Base-by-base conservation (phyloP, 2,329 filamentous ascomycete species). In the Aspergillus proliferans region DNA sequence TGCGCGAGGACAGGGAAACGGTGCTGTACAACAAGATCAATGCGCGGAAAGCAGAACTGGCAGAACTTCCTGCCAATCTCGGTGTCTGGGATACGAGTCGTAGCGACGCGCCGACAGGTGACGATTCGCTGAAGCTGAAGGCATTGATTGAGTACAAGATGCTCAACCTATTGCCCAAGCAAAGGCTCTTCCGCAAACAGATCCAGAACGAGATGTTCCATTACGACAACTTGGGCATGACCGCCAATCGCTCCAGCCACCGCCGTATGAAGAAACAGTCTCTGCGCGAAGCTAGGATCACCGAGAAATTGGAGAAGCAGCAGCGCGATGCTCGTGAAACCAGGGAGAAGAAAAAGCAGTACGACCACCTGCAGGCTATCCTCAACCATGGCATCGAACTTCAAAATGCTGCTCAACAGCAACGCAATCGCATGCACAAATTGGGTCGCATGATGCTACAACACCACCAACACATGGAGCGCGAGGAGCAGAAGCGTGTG, bases 281-380 rank as follows among this genome's bases (percentile, higher is more conserved):
- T 45, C 80, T 97, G 45, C 86, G 92, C 33, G 93, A 98, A 72
- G 93, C 93, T 49, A 86, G 92, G 49, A 94, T 98, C 57, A 98
- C 93, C 0, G 93, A 98, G 80, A 98, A 96, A 72, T 83, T 98
- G 2, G 93, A 98, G 81, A 97, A 97, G 75, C 91, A 98, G 69
- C 93, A 98, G 68, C 88, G 93, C 49, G 92, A 97, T 69, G 92
- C 91, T 39, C 87, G 93, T 50, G 92, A 97, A 74, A 88, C 87
- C 57, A 88, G 94, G 54, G 93, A 98, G 74, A 95, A 95, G 83
- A 93, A 95, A 83, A 95, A 94, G 74, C 92, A 97, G 65, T 82
- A 80, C 52, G 92, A 97, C 67, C 95, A 95, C 71, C 79, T 98
- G 50, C 84, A 88, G 55, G 87, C 91, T 33, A 89, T 98, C 46